Evolutionary conservation across 73 alveolate species (phyloP), one percentile per base, ranked within the genome.

Genomic region (Paramecium sonneborni): DNA sequence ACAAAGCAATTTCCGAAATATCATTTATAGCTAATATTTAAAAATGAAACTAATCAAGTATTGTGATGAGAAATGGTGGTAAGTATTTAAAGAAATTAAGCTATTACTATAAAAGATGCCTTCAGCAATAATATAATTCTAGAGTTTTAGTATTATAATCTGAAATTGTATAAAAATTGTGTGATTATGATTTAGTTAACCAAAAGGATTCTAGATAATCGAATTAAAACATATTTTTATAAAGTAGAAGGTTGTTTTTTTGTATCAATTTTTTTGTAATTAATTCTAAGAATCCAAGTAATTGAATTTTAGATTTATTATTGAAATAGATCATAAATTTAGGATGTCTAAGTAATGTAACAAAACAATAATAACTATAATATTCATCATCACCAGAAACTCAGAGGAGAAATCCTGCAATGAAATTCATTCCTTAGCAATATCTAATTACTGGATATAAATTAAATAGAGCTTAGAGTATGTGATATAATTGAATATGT

Each of bases 311-410:
- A 6, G 12, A 10, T 7, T 20, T 46, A 68, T 10, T 18, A 9
- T 18, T 24, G 18, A 7, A 68, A 28, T 68, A 68, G 18, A 68
- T 20, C 55, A 68, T 6, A 18, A 7, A 68, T 28, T 68, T 68
- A 7, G 10, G 12, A 68, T 24, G 12, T 7, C 20, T 68, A 7
- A 68, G 8, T 23, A 68, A 28, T 7, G 55, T 6, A 5, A 68
- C 48, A 10, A 68, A 10, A 28, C 41, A 68, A 9, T 68, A 28
- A 68, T 18, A 68, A 23, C 55, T 68, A 24, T 6, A 24, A 20
- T 68, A 10, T 68, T 68, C 48, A 68, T 68, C 85, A 9, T 24
- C 74, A 18, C 55, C 48, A 68, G 85, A 68, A 68, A 68, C 24
- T 28, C 10, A 18, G 10, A 68, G 23, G 6, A 68, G 8, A 24